Conservation (phyloP, 2,329 filamentous ascomycete genomes). For the Dothideomycetes sp. region DNA sequence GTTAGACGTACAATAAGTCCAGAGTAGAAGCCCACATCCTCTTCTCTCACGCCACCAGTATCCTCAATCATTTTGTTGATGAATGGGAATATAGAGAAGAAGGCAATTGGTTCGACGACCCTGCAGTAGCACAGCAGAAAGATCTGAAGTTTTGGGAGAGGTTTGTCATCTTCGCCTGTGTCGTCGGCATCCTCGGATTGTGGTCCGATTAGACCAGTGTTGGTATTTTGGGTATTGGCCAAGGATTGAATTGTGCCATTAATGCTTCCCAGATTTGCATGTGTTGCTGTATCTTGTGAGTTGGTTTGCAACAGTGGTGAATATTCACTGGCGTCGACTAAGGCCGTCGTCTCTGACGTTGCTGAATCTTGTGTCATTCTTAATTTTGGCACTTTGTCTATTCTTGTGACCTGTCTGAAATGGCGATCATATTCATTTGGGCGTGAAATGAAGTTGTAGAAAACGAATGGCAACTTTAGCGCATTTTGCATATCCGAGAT, state of each 20-base stretch:
- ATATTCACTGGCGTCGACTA: neutral
- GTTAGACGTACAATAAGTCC: constrained; percentile 50
- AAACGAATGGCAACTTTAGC: too few relatives aligned
- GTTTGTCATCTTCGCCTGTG: constrained; percentile 27
- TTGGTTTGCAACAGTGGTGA: neutral
- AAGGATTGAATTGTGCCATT: too few relatives aligned
- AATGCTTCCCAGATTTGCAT: neutral
- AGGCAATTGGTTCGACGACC: constrained; percentile 66
- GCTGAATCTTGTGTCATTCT: neutral
- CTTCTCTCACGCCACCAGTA: constrained; percentile 48
- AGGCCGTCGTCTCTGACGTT: neutral
- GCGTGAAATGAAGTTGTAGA: too few relatives aligned
- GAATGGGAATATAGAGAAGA: constrained; percentile 74
- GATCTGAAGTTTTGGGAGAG: constrained; percentile 55
- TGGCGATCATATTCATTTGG: too few relatives aligned
- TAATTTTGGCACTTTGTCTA: too few relatives aligned
- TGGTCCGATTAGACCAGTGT: neutral
- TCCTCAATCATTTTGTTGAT: constrained; percentile 65
- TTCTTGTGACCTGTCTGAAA: too few relatives aligned
- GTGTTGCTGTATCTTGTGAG: neutral
- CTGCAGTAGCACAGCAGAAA: constrained; percentile 62
- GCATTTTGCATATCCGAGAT: too few relatives aligned
- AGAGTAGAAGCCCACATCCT: constrained; percentile 70
- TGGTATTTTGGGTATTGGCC: neutral
- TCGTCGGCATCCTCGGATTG: neutral